These are phyloP conservation scores for Abelmoschus esculentus DNA, from an alignment of 345 rosid genomes.

Conservation along the genomic window DNA sequence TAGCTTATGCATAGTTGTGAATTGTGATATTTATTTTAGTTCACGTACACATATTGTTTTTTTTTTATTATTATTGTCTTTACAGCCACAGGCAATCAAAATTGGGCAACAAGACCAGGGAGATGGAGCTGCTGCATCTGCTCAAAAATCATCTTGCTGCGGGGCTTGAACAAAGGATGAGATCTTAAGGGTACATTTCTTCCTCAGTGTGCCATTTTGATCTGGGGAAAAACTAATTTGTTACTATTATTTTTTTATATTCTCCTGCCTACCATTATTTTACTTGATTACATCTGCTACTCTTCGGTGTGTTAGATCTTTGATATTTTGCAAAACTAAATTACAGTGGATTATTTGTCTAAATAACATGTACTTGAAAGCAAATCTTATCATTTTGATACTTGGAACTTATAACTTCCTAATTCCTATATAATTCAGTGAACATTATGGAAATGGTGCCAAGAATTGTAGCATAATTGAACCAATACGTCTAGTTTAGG, in stretches of 20 bases:
- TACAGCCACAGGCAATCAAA: slow-evolving; percentile 50
- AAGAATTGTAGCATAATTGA: no score
- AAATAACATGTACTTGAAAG: background rate
- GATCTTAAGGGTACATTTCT: slow-evolving; percentile 17
- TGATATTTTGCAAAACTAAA: slow-evolving; percentile 21
- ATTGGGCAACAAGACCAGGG: slow-evolving; percentile 44
- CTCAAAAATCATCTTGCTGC: slow-evolving; percentile 48
- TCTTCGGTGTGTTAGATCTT: slow-evolving; percentile 31
- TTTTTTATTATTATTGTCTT: background rate
- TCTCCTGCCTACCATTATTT: slow-evolving; percentile 28
- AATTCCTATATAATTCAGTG: no score
- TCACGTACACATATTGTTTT: background rate
- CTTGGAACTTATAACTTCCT: background rate
- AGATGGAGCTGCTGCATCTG: slow-evolving; percentile 24
- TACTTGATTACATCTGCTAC: slow-evolving; percentile 10
- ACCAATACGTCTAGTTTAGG: no score
- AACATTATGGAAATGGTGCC: no score
- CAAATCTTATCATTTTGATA: background rate
- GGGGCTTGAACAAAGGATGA: slow-evolving; percentile 34
- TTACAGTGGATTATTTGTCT: slow-evolving; percentile 19
- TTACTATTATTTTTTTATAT: slow-evolving; percentile 31
- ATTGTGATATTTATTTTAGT: background rate
- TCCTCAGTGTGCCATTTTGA: slow-evolving; percentile 18
- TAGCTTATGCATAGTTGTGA: background rate
- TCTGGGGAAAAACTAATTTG: slow-evolving; percentile 30